Evolutionary conservation across 2,329 filamentous ascomycete genomes (phyloP).

Genomic region (Microcyclosporella mali): DNA sequence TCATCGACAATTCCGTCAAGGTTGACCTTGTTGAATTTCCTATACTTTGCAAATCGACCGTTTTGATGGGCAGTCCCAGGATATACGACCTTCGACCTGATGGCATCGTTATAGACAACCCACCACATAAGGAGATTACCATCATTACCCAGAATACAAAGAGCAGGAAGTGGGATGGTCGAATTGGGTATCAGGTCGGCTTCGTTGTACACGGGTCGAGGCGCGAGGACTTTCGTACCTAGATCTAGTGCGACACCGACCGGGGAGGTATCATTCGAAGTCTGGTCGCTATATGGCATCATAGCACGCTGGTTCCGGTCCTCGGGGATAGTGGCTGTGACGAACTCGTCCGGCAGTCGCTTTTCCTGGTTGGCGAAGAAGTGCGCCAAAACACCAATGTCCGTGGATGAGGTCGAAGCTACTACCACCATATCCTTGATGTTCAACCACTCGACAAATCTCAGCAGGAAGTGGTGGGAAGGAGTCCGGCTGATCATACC

Average conservation of each 20-base stretch:
- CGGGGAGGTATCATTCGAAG: constrained; percentile 63
- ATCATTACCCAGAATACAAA: constrained; percentile 82
- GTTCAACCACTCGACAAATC: constrained; percentile 75
- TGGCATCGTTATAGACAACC: constrained; percentile 62
- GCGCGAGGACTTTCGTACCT: constrained; percentile 32
- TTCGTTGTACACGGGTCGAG: constrained; percentile 39
- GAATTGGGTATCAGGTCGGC: constrained; percentile 68
- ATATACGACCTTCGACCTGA: background rate
- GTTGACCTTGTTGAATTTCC: constrained; percentile 1
- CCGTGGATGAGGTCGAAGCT: constrained; percentile 70
- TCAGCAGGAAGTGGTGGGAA: constrained; percentile 70
- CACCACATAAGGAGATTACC: constrained; percentile 83
- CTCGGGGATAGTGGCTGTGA: background rate
- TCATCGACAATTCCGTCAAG: background rate
- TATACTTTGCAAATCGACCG: constrained; percentile 5
- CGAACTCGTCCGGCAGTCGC: constrained; percentile 2
- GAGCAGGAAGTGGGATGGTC: constrained; percentile 69
- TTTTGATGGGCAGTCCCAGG: constrained; percentile 6
- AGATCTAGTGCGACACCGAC: constrained; percentile 74
- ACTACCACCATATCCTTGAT: constrained; percentile 77
- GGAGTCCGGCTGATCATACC: constrained; percentile 50
- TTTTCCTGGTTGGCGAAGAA: constrained; percentile 48
- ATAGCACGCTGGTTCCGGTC: background rate
- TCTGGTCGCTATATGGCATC: constrained; percentile 39
- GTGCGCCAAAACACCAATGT: constrained; percentile 71